Evolutionary conservation across 1,284 basidiomycete species (phyloP).

Genomic region (Rhodotorula sp.): DNA sequence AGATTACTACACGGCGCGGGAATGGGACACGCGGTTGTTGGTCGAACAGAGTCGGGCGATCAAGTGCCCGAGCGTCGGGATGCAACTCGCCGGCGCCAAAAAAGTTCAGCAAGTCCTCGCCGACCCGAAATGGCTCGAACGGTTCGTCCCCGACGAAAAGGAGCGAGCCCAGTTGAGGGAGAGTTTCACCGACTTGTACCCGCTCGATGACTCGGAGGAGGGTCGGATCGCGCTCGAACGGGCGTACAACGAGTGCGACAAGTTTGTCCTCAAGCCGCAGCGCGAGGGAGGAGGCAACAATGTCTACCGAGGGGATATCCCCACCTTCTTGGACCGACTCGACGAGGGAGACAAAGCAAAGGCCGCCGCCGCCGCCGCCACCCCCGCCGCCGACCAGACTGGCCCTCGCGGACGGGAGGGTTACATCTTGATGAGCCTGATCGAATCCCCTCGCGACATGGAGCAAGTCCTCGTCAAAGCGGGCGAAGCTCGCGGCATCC

Average conservation of each 20-base stretch:
- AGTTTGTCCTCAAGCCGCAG: conserved; percentile 90
- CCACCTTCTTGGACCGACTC: conserved; percentile 67
- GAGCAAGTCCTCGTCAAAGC: conserved; percentile 73
- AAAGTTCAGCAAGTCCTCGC: conserved; percentile 91
- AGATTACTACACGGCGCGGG: conserved; percentile 64
- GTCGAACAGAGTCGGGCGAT: conserved; percentile 80
- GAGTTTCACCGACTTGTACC: conserved; percentile 75
- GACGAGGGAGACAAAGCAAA: conserved; percentile 55
- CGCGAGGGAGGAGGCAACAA: conserved; percentile 97
- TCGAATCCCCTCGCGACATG: conserved; percentile 66
- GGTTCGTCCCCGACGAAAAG: conserved; percentile 54
- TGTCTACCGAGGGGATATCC: conserved; percentile 81
- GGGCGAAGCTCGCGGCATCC: conserved; percentile 50
- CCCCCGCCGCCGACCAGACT: neutral
- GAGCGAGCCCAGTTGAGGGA: conserved; percentile 59
- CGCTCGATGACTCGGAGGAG: conserved; percentile 50
- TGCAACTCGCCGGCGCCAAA: conserved; percentile 93
- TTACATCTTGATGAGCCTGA: conserved; percentile 94
- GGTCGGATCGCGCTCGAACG: conserved; percentile 56
- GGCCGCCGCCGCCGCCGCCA: neutral
- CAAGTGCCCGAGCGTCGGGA: conserved; percentile 86
- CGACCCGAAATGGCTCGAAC: conserved; percentile 68
- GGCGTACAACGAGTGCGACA: conserved; percentile 57
- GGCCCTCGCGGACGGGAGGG: conserved; percentile 51
- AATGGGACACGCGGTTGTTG: conserved; percentile 68